A percentile compares a stretch with the other conserved stretches of the same genome.
Evolutionary conservation across 1,284 basidiomycete species (phyloP).

Genomic region (Ganoderma boninense): DNA sequence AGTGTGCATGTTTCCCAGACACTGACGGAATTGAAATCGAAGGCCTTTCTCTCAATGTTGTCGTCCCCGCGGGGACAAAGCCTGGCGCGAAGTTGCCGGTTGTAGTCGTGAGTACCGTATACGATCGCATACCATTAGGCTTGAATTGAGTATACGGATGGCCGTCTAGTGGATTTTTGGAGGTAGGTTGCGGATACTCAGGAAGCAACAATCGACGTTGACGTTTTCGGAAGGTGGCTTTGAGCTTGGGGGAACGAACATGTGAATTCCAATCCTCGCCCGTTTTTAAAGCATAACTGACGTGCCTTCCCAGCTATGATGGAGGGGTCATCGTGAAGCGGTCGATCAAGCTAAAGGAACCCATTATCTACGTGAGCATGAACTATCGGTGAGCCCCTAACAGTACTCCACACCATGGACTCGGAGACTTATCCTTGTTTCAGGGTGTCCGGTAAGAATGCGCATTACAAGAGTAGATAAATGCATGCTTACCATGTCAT

Average conservation of each 20-base stretch:
- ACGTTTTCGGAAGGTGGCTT: constrained; percentile 37
- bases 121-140: neutral
- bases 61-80: constrained; percentile 26
- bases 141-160: neutral
- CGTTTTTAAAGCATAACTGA: neutral
- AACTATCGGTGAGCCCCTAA: constrained; percentile 30
- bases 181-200: constrained; percentile 43
- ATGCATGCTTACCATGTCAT: too few species aligned
- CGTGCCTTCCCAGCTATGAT: constrained; percentile 29
- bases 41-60: constrained; percentile 27
- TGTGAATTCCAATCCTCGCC: constrained; percentile 2
- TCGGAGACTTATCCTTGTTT: too few species aligned
- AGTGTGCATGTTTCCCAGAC: neutral
- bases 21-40: constrained; percentile 3
- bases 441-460: constrained; percentile 15
- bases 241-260: constrained; percentile 33
- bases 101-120: constrained; percentile 13
- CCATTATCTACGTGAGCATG: constrained; percentile 32
- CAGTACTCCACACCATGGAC: too few species aligned
- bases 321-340: constrained; percentile 42
- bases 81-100: constrained; percentile 27
- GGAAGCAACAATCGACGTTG: constrained; percentile 3
- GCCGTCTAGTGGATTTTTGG: constrained; percentile 60
- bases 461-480: neutral
- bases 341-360: constrained; percentile 47